Evolutionary conservation across 495 filamentous ascomycete species (phyloP).

Genomic region (Podospora sp.): DNA sequence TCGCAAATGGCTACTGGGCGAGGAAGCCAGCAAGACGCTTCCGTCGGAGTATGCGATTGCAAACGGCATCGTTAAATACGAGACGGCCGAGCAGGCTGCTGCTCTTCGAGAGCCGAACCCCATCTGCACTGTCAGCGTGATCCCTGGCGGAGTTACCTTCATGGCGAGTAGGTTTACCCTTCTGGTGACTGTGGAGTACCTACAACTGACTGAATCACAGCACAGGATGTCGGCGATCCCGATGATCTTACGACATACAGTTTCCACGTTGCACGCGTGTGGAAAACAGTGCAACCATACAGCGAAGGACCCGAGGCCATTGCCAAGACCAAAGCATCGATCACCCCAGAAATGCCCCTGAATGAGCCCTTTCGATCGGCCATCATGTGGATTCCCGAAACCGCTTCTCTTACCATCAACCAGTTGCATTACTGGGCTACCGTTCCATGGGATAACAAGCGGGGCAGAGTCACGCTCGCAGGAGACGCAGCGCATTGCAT

Average conservation of each 20-base stretch:
- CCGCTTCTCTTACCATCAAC: neutral
- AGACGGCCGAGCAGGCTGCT: neutral
- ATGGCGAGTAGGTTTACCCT: neutral
- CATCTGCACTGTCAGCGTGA: neutral
- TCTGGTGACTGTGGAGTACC: neutral
- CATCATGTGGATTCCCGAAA: neutral
- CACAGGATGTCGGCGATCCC: neutral
- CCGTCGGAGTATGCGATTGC: neutral
- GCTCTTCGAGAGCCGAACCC: neutral
- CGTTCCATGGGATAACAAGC: neutral
- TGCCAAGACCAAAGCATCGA: neutral
- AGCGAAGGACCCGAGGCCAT: neutral
- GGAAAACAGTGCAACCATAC: neutral
- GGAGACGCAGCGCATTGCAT: neutral
- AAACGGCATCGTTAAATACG: neutral
- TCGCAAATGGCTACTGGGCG: neutral
- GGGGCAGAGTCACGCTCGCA: neutral
- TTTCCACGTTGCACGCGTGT: neutral
- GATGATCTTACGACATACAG: neutral
- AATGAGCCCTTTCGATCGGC: neutral
- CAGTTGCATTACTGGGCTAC: neutral
- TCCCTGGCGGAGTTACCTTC: neutral
- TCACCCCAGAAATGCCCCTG: neutral
- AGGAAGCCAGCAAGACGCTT: neutral
- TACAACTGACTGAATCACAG: neutral